phyloP scores from a whole-genome alignment of 2,329 filamentous ascomycete genomes.

The Coleophoma cylindrospora region DNA sequence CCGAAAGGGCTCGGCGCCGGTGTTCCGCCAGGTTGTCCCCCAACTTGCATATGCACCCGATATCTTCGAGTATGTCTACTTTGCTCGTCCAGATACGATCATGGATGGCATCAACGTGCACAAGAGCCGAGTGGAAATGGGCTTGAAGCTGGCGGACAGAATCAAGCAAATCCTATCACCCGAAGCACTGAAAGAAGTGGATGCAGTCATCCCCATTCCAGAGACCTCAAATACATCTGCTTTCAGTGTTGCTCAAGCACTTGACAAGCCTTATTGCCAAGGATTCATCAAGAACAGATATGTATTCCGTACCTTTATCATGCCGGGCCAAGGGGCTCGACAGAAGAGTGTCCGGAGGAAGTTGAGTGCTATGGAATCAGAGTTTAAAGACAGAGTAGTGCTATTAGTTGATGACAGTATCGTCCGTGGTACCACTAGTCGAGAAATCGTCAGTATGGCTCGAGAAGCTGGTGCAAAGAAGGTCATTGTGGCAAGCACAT shows the following conservation, averaged over 20 bases:
- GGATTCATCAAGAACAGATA: slow-evolving; percentile 89
- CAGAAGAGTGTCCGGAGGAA: slow-evolving; percentile 88
- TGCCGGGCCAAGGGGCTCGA: slow-evolving; percentile 74
- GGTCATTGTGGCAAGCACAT: slow-evolving; percentile 78
- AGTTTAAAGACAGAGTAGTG: slow-evolving; percentile 78
- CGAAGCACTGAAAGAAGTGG: slow-evolving; percentile 69
- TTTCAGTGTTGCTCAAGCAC: slow-evolving; percentile 65
- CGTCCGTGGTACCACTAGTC: slow-evolving; percentile 77
- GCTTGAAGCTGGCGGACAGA: slow-evolving; percentile 70
- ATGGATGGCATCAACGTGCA: slow-evolving; percentile 90
- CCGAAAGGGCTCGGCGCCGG: slow-evolving; percentile 67
- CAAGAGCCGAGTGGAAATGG: slow-evolving; percentile 81
- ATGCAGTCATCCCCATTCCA: slow-evolving; percentile 78
- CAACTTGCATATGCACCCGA: slow-evolving; percentile 73
- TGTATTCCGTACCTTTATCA: slow-evolving; percentile 83
- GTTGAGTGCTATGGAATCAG: slow-evolving; percentile 77
- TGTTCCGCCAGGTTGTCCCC: slow-evolving; percentile 70
- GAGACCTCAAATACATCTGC: slow-evolving; percentile 82
- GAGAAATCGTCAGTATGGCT: slow-evolving; percentile 79
- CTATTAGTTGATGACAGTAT: slow-evolving; percentile 87
- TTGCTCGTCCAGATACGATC: slow-evolving; percentile 73
- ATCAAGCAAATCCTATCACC: slow-evolving; percentile 64
- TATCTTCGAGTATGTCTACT: slow-evolving; percentile 86
- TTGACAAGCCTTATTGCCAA: slow-evolving; percentile 73
- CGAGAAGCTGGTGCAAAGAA: slow-evolving; percentile 76